Base-by-base conservation (phyloP, 805 yeast genomes). In the Lachancea kluyveri region DNA sequence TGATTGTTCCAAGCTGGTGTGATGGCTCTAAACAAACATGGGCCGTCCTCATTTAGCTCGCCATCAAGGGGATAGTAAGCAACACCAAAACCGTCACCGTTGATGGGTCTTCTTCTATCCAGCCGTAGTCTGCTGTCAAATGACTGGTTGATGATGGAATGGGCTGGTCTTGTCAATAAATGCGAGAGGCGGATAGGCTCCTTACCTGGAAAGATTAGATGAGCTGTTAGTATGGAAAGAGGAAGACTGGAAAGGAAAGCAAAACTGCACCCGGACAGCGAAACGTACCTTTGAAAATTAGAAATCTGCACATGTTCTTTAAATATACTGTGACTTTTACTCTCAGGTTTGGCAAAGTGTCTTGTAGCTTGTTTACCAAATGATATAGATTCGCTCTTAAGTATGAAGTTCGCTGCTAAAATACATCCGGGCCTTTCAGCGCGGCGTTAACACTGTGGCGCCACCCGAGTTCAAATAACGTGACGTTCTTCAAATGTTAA, bases 1-100 rank as follows among this genome's bases (percentile, higher is more conserved):
- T 83, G 75, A 57, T 92, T 92, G 61, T 92, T 92, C 98, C 98
- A 92, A 1, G 96, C 94, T 0, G 98, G 98, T 0, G 98, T 92
- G 28, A 88, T 92, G 8, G 97, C 97, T 46, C 86, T 79, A 64
- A 84, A 92, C 3, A 87, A 71, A 58, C 97, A 92, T 16, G 98
- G 97, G 2, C 86, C 83, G 25, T 75, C 73, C 8, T 53, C 42
- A 23, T 70, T 73, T 12, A 72, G 58, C 28, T 74, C 78, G 7
- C 61, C 61, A 26, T 74, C 81, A n/a, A 63, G 47, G 3, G 77
- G 68, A 52, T 92, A 92, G 60, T 92, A 92, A 1, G 97, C 97
- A 14, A 92, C 90, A 2, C 98, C 98, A 57, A 92, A 92, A 1
- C 98, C 98, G 58, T 92, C 98, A 24, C 98, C 98, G 55, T 92